Evolutionary conservation across 1,284 basidiomycete species (phyloP).

Genomic region (Apiotrichum mycotoxinovorans): DNA sequence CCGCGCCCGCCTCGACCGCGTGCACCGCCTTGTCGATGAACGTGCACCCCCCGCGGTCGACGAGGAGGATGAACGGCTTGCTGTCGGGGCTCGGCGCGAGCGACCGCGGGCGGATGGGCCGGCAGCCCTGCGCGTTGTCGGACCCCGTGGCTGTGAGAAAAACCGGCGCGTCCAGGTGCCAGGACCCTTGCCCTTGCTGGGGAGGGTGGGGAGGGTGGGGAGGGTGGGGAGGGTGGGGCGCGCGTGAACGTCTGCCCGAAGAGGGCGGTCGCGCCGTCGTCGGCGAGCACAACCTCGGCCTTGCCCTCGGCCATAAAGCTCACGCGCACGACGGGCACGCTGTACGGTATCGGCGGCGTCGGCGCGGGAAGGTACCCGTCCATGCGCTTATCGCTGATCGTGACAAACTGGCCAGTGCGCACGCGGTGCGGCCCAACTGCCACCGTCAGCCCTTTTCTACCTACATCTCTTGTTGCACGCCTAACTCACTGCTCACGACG

Average conservation of each 20-base stretch:
- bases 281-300: conserved; percentile 42
- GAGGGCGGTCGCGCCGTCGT: conserved; percentile 35
- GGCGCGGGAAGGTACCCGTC: conserved; percentile 54
- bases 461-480: too few species aligned
- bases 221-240: too few species aligned
- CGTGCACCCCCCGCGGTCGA: conserved; percentile 65
- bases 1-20: conserved; percentile 64
- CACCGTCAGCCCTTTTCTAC: background rate
- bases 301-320: background rate
- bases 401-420: conserved; percentile 71
- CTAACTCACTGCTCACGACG: conserved; percentile 67
- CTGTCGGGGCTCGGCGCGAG: conserved; percentile 1
- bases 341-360: conserved; percentile 21
- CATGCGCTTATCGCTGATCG: conserved; percentile 63
- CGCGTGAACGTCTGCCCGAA: conserved; percentile 9
- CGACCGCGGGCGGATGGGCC: background rate
- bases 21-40: conserved; percentile 72
- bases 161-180: background rate
- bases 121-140: conserved; percentile 17
- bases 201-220: too few species aligned
- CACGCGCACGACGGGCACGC: conserved; percentile 23
- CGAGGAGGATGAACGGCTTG: conserved; percentile 26
- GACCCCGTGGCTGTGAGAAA: conserved; percentile 11
- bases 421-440: conserved; percentile 78
- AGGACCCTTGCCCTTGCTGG: too few species aligned